phyloP scores from a whole-genome alignment of 2,329 filamentous ascomycete genomes.

The Diaporthe helianthi region DNA sequence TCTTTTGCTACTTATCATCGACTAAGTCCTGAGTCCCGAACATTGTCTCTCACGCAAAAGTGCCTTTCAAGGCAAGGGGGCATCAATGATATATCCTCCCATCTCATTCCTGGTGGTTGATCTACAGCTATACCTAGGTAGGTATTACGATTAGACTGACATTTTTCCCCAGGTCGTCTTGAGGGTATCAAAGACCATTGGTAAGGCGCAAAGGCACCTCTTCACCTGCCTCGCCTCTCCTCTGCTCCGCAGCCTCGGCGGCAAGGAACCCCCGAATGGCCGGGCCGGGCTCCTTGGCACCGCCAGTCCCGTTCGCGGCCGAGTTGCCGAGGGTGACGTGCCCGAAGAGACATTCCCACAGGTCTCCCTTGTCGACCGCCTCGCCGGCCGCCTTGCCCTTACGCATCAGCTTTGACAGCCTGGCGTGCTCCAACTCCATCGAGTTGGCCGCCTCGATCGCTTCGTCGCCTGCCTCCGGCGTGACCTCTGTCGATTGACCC shows the following conservation, averaged over 20 bases:
- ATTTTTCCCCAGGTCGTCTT: too few species aligned
- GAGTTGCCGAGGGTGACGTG: constrained; percentile 45
- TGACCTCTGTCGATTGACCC: constrained; percentile 39
- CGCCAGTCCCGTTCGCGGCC: constrained; percentile 2
- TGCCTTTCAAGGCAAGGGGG: neutral
- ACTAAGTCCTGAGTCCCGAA: too few species aligned
- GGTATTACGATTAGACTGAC: neutral
- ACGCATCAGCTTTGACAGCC: constrained; percentile 73
- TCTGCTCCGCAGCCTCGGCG: constrained; percentile 52
- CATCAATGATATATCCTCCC: too few species aligned
- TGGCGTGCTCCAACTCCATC: constrained; percentile 77
- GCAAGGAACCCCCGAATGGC: constrained; percentile 49
- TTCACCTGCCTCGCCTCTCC: constrained; percentile 37
- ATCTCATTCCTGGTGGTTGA: neutral
- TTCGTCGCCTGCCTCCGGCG: constrained; percentile 58
- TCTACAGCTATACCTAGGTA: neutral
- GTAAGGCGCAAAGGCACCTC: neutral
- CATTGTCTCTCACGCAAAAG: neutral
- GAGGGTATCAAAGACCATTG: constrained; percentile 1
- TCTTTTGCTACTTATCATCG: neutral
- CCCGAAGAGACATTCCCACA: constrained; percentile 91
- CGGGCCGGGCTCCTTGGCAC: constrained; percentile 16
- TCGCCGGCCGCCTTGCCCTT: constrained; percentile 78
- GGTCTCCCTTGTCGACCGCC: constrained; percentile 75
- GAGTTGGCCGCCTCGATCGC: constrained; percentile 85